Conservation (phyloP, 2,329 filamentous ascomycete species). For the Pyricularia sp. region DNA sequence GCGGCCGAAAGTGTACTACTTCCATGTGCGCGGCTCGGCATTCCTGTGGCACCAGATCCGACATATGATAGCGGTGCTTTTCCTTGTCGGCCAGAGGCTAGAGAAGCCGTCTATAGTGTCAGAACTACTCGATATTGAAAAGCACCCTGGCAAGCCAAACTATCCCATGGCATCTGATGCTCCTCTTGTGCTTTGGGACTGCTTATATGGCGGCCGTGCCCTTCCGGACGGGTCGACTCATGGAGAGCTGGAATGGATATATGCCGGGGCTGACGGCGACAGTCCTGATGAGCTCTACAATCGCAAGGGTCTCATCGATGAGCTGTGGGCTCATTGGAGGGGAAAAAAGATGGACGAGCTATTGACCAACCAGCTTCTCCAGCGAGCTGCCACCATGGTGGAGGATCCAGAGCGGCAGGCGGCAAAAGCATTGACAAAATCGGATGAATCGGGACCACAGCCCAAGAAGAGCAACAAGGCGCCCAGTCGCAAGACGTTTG, state of each 20-base stretch:
- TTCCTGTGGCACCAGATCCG: slow-evolving; percentile 98
- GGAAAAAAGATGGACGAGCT: slow-evolving; percentile 84
- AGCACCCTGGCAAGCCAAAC: slow-evolving; percentile 66
- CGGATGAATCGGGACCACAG: slow-evolving; percentile 33
- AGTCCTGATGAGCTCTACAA: slow-evolving; percentile 48
- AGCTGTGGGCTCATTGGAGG: slow-evolving; percentile 77
- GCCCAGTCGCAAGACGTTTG: slow-evolving; percentile 33
- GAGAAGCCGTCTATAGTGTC: slow-evolving; percentile 67
- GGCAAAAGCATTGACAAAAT: slow-evolving; percentile 6
- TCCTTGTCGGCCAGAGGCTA: slow-evolving; percentile 81
- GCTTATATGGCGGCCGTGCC: slow-evolving; percentile 58
- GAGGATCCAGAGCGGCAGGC: slow-evolving; percentile 10
- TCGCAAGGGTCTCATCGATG: slow-evolving; percentile 56
- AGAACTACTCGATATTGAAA: slow-evolving; percentile 62
- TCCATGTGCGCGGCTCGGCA: slow-evolving; percentile 80
- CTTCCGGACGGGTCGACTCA: slow-evolving; percentile 19
- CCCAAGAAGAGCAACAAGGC: slow-evolving; percentile 12
- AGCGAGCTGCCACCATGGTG: slow-evolving; percentile 40
- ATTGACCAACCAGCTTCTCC: slow-evolving; percentile 64
- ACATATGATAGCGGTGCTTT: slow-evolving; percentile 87
- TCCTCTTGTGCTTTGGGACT: slow-evolving; percentile 93
- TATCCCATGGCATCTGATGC: slow-evolving; percentile 89
- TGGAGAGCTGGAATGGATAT: slow-evolving; percentile 63
- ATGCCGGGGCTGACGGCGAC: slow-evolving; percentile 57
- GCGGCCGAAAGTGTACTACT: slow-evolving; percentile 67